Percentiles rank a stretch among this genome's conserved stretches.
These are phyloP conservation scores for Boletales sp. DNA, from an alignment of 768 basidiomycete species.

Conservation along the genomic window DNA sequence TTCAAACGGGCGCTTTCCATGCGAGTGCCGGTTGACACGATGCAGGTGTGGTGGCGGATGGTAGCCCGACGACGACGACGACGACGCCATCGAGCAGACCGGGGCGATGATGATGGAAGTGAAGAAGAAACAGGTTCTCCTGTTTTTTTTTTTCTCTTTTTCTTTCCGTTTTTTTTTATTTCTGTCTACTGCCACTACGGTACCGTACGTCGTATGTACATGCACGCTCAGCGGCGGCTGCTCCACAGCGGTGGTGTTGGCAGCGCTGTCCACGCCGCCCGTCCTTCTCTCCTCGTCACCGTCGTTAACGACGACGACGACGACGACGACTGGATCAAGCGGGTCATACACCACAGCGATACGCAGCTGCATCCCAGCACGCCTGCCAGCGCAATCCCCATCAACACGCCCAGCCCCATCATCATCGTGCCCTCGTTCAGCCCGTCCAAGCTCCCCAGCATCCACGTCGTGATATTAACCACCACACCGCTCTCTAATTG, in stretches of 20 bases:
- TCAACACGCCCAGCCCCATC: conserved; percentile 55
- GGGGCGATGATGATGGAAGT: conserved; percentile 19
- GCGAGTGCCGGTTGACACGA: conserved; percentile 23
- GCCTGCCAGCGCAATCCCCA: conserved; percentile 66
- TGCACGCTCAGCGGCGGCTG: too few species aligned
- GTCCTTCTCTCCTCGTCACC: too few species aligned
- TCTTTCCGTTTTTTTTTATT: conserved; percentile 1
- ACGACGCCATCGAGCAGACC: conserved; percentile 13
- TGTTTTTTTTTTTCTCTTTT: conserved; percentile 5
- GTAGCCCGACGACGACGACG: conserved; percentile 17
- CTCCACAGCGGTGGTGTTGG: too few species aligned
- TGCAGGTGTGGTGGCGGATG: conserved; percentile 22
- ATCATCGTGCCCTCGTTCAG: conserved; percentile 66
- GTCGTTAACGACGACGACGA: conserved; percentile 3
- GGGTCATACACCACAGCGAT: conserved; percentile 68
- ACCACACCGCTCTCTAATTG: conserved; percentile 4
- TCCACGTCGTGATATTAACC: conserved; percentile 8
- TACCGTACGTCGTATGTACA: too few species aligned
- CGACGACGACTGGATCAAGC: conserved; percentile 29
- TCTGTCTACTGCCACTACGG: conserved; percentile 1
- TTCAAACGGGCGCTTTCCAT: conserved; percentile 32
- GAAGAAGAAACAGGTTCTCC: not conserved
- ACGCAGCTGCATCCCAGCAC: conserved; percentile 56
- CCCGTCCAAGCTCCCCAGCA: not conserved
- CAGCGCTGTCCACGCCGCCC: too few species aligned